Conservation (phyloP, 768 basidiomycete genomes). For the Psilocybe tampanensis region DNA sequence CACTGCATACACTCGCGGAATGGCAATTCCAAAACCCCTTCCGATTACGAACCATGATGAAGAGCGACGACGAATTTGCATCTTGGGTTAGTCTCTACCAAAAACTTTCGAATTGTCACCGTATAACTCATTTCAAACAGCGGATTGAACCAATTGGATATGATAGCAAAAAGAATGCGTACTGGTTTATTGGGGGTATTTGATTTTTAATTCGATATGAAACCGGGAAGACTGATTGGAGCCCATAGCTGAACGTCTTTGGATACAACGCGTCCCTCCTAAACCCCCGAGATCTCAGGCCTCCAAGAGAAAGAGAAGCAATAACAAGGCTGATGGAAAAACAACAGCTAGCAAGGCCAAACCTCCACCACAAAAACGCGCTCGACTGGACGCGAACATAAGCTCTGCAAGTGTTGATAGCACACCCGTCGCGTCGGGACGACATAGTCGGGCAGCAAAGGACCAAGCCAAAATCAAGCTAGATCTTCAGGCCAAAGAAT, state of each 20-base stretch:
- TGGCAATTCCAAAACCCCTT: conserved; percentile 88
- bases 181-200: conserved; percentile 84
- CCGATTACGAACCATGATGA: conserved; percentile 72
- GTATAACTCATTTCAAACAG: conserved; percentile 35
- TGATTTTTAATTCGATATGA: conserved; percentile 12
- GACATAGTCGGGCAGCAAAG: conserved; percentile 67
- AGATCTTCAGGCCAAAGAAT: conserved; percentile 68
- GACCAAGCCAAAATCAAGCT: conserved; percentile 70
- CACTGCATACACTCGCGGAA: conserved; percentile 71
- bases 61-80: conserved; percentile 74
- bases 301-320: conserved; percentile 42
- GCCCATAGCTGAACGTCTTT: conserved; percentile 71
- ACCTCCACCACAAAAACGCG: conserved; percentile 14
- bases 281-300: conserved; percentile 37
- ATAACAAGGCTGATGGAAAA: conserved; percentile 14
- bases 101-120: background rate
- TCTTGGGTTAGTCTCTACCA: conserved; percentile 61
- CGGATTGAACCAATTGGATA: conserved; percentile 87
- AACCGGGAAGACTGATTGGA: conserved; percentile 8
- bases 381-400: conserved; percentile 7
- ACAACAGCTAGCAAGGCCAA: conserved; percentile 7
- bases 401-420: background rate
- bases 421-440: conserved; percentile 29
- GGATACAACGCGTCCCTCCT: conserved; percentile 78
- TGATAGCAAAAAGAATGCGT: conserved; percentile 76